Evolutionary conservation across 805 yeast genomes (phyloP).

Genomic region (Wickerhamiella australiensis): DNA sequence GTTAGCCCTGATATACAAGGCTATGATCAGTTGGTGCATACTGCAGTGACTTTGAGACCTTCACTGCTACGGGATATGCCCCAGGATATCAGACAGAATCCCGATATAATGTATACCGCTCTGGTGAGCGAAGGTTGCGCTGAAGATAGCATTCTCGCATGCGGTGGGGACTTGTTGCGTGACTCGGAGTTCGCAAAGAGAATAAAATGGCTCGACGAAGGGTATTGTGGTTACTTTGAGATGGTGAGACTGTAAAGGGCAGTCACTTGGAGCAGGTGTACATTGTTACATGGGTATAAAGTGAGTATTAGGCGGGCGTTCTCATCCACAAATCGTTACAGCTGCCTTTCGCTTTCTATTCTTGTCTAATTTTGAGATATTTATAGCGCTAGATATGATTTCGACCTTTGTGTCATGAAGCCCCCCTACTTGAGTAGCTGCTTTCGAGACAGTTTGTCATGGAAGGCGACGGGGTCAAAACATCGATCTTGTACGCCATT

Average conservation of each 20-base stretch:
- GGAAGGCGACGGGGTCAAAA: conserved; percentile 20
- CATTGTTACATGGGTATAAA: too few species aligned
- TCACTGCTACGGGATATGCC: background rate
- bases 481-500: conserved; percentile 29
- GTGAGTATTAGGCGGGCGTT: too few species aligned
- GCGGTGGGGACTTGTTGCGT: background rate
- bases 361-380: too few species aligned
- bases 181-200: background rate
- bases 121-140: background rate
- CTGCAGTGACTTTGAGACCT: background rate
- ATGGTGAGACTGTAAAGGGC: background rate
- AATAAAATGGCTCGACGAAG: background rate
- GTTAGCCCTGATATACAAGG: background rate
- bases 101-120: background rate
- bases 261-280: background rate
- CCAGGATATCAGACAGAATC: background rate
- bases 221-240: background rate
- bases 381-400: too few species aligned
- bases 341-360: too few species aligned
- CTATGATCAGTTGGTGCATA: background rate
- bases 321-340: too few species aligned
- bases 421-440: too few species aligned
- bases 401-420: too few species aligned
- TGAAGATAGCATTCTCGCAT: background rate
- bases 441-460: background rate